phyloP scores from a whole-genome alignment of 257 asterid genomes.

The Primulina huaijiensis region DNA sequence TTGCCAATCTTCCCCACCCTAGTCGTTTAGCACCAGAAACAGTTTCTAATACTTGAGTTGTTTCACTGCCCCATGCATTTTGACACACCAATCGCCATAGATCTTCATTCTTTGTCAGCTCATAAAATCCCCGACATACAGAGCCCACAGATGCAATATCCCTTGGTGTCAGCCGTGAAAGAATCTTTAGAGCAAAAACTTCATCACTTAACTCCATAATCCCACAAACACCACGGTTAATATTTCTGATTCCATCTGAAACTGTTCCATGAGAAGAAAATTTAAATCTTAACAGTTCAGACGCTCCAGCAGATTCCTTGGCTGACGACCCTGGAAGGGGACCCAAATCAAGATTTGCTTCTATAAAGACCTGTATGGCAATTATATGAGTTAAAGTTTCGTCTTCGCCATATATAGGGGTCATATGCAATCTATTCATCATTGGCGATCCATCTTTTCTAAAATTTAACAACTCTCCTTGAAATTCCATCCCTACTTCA shows the following conservation, averaged over 20 bases:
- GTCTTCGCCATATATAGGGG: slow-evolving; percentile 21
- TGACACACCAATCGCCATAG: slow-evolving; percentile 22
- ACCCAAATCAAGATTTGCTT: slow-evolving; percentile 16
- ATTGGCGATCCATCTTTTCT: slow-evolving; percentile 20
- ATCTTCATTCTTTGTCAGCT: slow-evolving; percentile 18
- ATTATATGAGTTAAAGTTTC: slow-evolving; percentile 17
- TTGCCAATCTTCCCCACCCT: slow-evolving; percentile 22
- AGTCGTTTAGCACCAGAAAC: slow-evolving; percentile 14
- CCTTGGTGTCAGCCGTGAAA: slow-evolving; percentile 20
- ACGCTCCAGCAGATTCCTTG: slow-evolving; percentile 8
- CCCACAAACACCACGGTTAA: slow-evolving; percentile 9
- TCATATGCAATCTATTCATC: slow-evolving; percentile 17
- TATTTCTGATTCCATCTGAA: background rate
- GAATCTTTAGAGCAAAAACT: slow-evolving; percentile 20
- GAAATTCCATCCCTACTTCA: slow-evolving; percentile 17
- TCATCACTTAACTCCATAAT: slow-evolving; percentile 20
- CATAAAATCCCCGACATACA: slow-evolving; percentile 7
- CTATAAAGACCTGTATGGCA: slow-evolving; percentile 20
- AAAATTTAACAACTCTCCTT: slow-evolving; percentile 21
- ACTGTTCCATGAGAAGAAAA: slow-evolving; percentile 3
- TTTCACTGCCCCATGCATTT: slow-evolving; percentile 24
- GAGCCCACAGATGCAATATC: slow-evolving; percentile 22
- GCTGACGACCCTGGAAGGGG: slow-evolving; percentile 7
- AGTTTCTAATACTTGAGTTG: slow-evolving; percentile 10
- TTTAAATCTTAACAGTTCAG: slow-evolving; percentile 8